A percentile compares a stretch with the other conserved stretches of the same genome.
Conservation (phyloP, 306 rosid genomes). For the Cicer bijugum region DNA sequence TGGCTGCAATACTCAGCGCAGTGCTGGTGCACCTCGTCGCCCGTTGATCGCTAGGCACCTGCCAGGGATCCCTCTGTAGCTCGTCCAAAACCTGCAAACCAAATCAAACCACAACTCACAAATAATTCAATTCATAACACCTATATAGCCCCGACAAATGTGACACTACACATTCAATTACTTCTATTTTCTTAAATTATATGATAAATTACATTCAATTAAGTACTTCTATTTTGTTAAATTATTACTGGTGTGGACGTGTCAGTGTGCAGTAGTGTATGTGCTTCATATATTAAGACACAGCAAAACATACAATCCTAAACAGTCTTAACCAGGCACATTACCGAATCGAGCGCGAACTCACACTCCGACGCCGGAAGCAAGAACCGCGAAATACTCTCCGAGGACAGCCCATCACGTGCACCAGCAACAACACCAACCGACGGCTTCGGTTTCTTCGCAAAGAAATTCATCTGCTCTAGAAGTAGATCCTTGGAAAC, state of each 20-base stretch:
- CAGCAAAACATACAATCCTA: slow-evolving; percentile 49
- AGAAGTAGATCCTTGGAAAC: slow-evolving; percentile 80
- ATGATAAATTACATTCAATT: too few relatives aligned
- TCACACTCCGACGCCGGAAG: slow-evolving; percentile 85
- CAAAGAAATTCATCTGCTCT: slow-evolving; percentile 85
- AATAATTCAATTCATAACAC: neutral
- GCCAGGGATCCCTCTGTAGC: slow-evolving; percentile 98
- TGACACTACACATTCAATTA: too few relatives aligned
- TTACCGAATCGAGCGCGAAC: slow-evolving; percentile 80
- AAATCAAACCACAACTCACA: slow-evolving; percentile 22
- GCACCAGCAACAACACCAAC: slow-evolving; percentile 90
- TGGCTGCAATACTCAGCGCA: slow-evolving; percentile 78
- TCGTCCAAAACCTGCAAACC: slow-evolving; percentile 78
- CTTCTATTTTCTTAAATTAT: too few relatives aligned
- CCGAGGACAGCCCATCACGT: slow-evolving; percentile 77
- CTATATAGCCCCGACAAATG: too few relatives aligned
- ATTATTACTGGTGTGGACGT: too few relatives aligned
- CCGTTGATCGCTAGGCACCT: slow-evolving; percentile 77
- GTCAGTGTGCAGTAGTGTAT: too few relatives aligned
- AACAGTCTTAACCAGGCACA: slow-evolving; percentile 47
- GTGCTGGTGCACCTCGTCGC: slow-evolving; percentile 88
- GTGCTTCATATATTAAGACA: neutral
- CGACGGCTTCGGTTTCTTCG: slow-evolving; percentile 71
- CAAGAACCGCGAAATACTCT: slow-evolving; percentile 81
- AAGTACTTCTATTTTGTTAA: too few relatives aligned